phyloP scores from a whole-genome alignment of 2,329 filamentous ascomycete species.

The Penicillium sp. region DNA sequence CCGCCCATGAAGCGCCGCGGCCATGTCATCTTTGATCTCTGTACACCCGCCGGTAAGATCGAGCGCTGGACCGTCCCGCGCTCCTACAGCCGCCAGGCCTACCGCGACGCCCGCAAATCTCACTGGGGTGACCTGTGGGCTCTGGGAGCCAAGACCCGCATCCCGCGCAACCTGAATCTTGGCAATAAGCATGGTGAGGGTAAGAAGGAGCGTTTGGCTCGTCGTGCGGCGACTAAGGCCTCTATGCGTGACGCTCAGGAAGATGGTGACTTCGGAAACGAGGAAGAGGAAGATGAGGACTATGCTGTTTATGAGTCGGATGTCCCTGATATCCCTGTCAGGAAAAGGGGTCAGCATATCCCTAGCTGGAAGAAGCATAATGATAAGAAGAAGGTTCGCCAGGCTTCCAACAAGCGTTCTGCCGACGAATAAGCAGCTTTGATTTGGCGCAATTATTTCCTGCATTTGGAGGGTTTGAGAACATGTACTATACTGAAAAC shows the following conservation, averaged over 20 bases:
- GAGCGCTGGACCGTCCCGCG: conserved; percentile 93
- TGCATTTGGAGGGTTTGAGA: conserved; percentile 5
- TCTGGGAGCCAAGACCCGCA: conserved; percentile 83
- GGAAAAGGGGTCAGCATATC: conserved; percentile 37
- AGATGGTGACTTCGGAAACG: conserved; percentile 24
- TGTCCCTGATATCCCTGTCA: conserved; percentile 20
- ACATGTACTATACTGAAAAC: conserved; percentile 15
- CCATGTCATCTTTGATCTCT: conserved; percentile 86
- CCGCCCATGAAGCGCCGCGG: conserved; percentile 82
- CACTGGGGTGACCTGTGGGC: conserved; percentile 95
- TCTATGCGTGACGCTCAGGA: conserved; percentile 21
- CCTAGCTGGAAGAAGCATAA: conserved; percentile 47
- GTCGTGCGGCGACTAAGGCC: conserved; percentile 32
- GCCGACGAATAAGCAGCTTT: conserved; percentile 13
- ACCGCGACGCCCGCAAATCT: conserved; percentile 87
- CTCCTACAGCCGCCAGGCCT: conserved; percentile 76
- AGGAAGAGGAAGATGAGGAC: conserved; percentile 28
- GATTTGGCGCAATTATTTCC: not conserved
- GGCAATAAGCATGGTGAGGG: conserved; percentile 50
- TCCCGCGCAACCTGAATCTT: conserved; percentile 59
- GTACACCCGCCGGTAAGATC: conserved; percentile 78
- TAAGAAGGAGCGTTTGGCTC: conserved; percentile 43
- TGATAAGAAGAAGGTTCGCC: conserved; percentile 44
- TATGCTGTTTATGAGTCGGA: conserved; percentile 24
- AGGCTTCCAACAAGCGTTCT: conserved; percentile 41